A percentile compares a stretch with the other conserved stretches of the same genome.
phyloP scores from a whole-genome alignment of 2,329 filamentous ascomycete species.

The Tothia fuscella region DNA sequence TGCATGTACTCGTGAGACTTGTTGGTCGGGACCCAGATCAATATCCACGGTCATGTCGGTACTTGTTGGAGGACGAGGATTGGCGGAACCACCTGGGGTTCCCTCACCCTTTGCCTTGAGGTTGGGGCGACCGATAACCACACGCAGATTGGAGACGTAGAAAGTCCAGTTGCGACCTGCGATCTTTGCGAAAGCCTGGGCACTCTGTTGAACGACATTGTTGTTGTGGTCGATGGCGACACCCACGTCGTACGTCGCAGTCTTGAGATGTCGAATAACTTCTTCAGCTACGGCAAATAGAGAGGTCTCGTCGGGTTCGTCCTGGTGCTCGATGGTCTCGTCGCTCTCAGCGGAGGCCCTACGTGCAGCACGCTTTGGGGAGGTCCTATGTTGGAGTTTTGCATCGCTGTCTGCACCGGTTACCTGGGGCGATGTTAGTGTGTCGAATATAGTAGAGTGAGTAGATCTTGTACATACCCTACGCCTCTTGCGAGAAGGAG shows the following conservation, averaged over 20 bases:
- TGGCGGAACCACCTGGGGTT: slow-evolving; percentile 15
- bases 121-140: slow-evolving; percentile 57
- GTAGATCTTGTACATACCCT: not conserved
- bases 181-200: slow-evolving; percentile 64
- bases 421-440: slow-evolving; percentile 7
- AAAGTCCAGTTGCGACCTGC: slow-evolving; percentile 75
- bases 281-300: slow-evolving; percentile 6
- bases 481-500: slow-evolving; percentile 10
- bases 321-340: slow-evolving; percentile 8
- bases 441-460: not conserved
- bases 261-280: slow-evolving; percentile 28
- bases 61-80: slow-evolving; percentile 17
- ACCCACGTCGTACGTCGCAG: slow-evolving; percentile 40
- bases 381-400: slow-evolving; percentile 1
- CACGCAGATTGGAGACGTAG: slow-evolving; percentile 62
- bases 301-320: not conserved
- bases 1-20: slow-evolving; percentile 38
- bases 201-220: slow-evolving; percentile 28
- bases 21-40: slow-evolving; percentile 52
- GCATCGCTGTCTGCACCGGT: slow-evolving; percentile 3
- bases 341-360: slow-evolving; percentile 7
- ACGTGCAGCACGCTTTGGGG: not conserved
- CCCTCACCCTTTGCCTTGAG: slow-evolving; percentile 19
- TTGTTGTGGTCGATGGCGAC: slow-evolving; percentile 45
- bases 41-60: slow-evolving; percentile 51